Conservation (phyloP, 164 flowering plant species). For the Tetracentron sinense region DNA sequence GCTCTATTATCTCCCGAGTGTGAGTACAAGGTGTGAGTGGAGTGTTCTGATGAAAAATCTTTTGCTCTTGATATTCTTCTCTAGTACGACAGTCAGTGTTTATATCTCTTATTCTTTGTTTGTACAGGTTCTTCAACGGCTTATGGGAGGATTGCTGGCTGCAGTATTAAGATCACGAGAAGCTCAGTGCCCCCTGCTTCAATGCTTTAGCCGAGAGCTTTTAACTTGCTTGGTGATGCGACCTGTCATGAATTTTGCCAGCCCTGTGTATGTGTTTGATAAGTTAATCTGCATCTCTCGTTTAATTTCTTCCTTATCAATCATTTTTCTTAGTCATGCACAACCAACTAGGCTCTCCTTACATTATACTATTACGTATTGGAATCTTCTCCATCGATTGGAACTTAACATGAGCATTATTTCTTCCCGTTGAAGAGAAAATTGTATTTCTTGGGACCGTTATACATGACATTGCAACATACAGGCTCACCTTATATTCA, state of each 20-base stretch:
- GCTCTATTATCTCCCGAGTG: constrained; percentile 89
- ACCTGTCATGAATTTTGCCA: constrained; percentile 82
- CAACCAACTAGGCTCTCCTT: too few species aligned
- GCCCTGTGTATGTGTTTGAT: constrained; percentile 64
- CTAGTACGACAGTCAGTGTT: neutral
- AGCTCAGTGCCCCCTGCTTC: constrained; percentile 83
- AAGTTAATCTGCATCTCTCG: neutral
- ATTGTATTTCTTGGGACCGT: too few species aligned
- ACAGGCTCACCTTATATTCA: too few species aligned
- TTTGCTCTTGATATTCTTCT: constrained; percentile 1
- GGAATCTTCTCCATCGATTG: too few species aligned
- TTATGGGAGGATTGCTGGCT: constrained; percentile 74
- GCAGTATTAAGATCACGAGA: constrained; percentile 80
- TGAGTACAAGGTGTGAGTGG: constrained; percentile 98
- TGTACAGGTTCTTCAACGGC: constrained; percentile 75
- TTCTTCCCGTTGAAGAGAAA: too few species aligned
- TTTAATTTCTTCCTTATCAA: neutral
- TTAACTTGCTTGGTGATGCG: constrained; percentile 86
- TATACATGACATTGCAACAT: too few species aligned
- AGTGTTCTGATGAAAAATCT: constrained; percentile 26
- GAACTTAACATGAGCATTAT: too few species aligned
- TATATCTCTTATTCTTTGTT: constrained; percentile 10
- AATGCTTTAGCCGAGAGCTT: constrained; percentile 77
- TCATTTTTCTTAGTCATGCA: neutral
- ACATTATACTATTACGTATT: too few species aligned